A percentile compares a stretch with the other conserved stretches of the same genome.
Evolutionary conservation across 208 protist species (phyloP).

Genomic region (Crithidia thermophila): DNA sequence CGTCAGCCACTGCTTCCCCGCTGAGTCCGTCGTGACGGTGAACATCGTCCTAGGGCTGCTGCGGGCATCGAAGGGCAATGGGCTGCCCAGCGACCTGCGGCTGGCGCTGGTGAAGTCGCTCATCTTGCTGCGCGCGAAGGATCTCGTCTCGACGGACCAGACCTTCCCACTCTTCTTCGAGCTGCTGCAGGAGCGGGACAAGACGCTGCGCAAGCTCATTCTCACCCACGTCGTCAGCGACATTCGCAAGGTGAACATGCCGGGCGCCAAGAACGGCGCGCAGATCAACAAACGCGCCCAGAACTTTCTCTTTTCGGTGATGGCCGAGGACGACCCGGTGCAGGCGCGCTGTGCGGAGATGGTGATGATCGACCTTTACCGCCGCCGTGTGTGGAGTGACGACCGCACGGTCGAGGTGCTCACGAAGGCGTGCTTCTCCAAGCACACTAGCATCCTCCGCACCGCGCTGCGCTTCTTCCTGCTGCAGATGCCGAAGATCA

Average conservation of each 20-base stretch:
- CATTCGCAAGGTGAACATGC: slow-evolving; percentile 94
- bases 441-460: slow-evolving; percentile 91
- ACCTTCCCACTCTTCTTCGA: slow-evolving; percentile 96
- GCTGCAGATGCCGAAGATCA: slow-evolving; percentile 85
- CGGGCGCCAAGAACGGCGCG: slow-evolving; percentile 83
- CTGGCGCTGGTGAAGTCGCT: slow-evolving; percentile 91
- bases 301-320: slow-evolving; percentile 96
- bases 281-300: slow-evolving; percentile 94
- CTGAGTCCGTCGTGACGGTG: slow-evolving; percentile 73
- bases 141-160: slow-evolving; percentile 80
- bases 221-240: slow-evolving; percentile 95
- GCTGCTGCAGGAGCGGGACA: slow-evolving; percentile 96
- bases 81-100: slow-evolving; percentile 84
- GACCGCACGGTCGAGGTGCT: slow-evolving; percentile 96
- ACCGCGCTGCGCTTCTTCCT: slow-evolving; percentile 97
- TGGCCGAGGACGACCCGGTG: slow-evolving; percentile 92
- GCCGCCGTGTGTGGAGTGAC: slow-evolving; percentile 94
- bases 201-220: slow-evolving; percentile 88
- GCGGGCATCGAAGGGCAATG: slow-evolving; percentile 68
- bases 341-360: slow-evolving; percentile 95
- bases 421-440: slow-evolving; percentile 94
- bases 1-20: slow-evolving; percentile 91
- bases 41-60: slow-evolving; percentile 92
- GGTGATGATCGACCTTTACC: slow-evolving; percentile 98
- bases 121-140: slow-evolving; percentile 94